Evolutionary conservation across 495 filamentous ascomycete species (phyloP), one percentile per base, ranked within the genome.

Genomic region (Aspergillus panamensis): DNA sequence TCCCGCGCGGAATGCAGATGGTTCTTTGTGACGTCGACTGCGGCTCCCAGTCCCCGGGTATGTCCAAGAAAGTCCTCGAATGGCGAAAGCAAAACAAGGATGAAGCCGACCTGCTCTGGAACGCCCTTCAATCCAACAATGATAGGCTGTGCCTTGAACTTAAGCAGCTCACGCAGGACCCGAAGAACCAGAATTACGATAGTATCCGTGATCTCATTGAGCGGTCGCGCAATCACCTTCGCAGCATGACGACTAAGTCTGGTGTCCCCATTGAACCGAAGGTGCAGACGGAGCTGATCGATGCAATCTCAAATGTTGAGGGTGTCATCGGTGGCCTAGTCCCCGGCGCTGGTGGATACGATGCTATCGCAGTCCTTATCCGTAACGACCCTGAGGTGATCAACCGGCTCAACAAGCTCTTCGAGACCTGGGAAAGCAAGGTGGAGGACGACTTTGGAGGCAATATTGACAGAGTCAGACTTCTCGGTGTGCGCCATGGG

Each of bases 11-110:
- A 0, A 75, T 90, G 58, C 78, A 84, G 48, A 74, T 98, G 59
- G 84, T 96, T 8, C 91, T 98, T 84, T 96, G 91, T 58, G 94
- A 98, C 67, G 94, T 98, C 14, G 88, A 95, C 69, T 96, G 94
- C 64, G 94, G 94, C 44, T 90, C 85, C n/a, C 79, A 93, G 68
- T 96, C 93, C 12, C 92, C 93, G 0, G 85, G 91, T 6, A 96
- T 98, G 93, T 94, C 96, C 21, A 95, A 90, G 77, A 82, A 88
- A 67, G 88, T 98, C 14, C 77, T 97, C 4, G 80, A 80, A 44
- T 98, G 94, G 94, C 80, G 87, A 58, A 85, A 85, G 40, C 71
- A 80, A 40, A 85, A 92, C 32, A 75, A 76, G 12, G 73, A 79
- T n/a, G 85, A 81, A 19, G 88, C 93, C 10, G 81, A 84, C 55